Conservation (phyloP, 2,329 filamentous ascomycete genomes). For the Simplicillium sp. region DNA sequence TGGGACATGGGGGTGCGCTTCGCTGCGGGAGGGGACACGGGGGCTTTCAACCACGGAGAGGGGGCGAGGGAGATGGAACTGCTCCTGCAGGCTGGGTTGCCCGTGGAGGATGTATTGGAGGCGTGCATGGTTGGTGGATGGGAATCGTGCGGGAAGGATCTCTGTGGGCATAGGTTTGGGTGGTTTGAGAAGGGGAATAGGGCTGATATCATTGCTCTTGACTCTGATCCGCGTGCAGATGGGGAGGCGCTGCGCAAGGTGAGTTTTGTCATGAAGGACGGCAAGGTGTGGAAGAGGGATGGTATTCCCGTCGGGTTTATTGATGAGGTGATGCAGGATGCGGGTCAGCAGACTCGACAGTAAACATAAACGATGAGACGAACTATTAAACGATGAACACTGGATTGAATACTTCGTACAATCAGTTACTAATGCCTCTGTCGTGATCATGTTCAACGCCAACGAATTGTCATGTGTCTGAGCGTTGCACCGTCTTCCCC, state of each 20-base stretch:
- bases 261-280: slow-evolving; percentile 49
- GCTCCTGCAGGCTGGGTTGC: slow-evolving; percentile 40
- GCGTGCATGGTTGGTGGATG: slow-evolving; percentile 42
- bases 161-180: slow-evolving; percentile 41
- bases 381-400: too few species aligned
- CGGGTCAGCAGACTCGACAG: neutral
- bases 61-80: slow-evolving; percentile 44
- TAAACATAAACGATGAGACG: too few species aligned
- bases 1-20: slow-evolving; percentile 36
- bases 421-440: too few species aligned
- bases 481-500: too few species aligned
- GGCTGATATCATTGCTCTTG: slow-evolving; percentile 42
- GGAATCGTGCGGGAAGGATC: slow-evolving; percentile 43
- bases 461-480: too few species aligned
- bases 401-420: too few species aligned
- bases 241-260: slow-evolving; percentile 32
- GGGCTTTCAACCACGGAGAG: slow-evolving; percentile 42
- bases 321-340: slow-evolving; percentile 4
- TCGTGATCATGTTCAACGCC: too few species aligned
- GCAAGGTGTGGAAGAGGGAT: slow-evolving; percentile 34
- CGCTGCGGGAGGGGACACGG: slow-evolving; percentile 44
- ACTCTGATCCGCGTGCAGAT: slow-evolving; percentile 31
- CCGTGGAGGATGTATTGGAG: slow-evolving; percentile 37
- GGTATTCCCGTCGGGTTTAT: slow-evolving; percentile 11
- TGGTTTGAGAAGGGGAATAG: slow-evolving; percentile 36